Base-by-base conservation (phyloP, 441 rosid genomes). In the Raphanus hybrid region DNA sequence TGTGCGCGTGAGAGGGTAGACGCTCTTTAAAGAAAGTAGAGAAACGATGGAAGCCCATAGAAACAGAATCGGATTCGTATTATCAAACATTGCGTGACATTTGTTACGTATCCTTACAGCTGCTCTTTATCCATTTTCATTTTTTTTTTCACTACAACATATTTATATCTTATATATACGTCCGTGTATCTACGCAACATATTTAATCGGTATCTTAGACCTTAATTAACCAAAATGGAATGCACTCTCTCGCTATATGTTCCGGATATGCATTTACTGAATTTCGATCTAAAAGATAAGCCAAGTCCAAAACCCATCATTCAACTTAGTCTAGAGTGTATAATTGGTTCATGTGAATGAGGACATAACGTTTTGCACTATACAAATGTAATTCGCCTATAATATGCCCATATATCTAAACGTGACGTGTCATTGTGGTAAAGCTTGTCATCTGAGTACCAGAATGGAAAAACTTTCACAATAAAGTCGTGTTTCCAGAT, bases 21-120 rank as follows among this genome's bases (percentile, higher is more conserved):
- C 77, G 73, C 61, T 32, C 59, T 11, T 72, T 34, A 59, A 65
- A 77, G 67, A 11, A 20, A 77, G 55, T 4, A 57, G 62, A 77
- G 73, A 73, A 61, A 59, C 23, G 73, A 63, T 80, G 74, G 76
- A 65, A 66, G 63, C 69, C 75, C 80, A 67, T 75, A 80, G 80
- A 69, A 57, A 66, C 52, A 68, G 81, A 78, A 78, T 78, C 70
- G 32, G 74, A 78, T 78, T 78, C 81, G 78, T 78, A 73, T 73
- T 37, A 37, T 73, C 60, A 3, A 52, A 66, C 57, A 39, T 64
- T 62, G 39, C 78, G 50, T 68, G 81, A 78, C 78, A 78, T 67
- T 73, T 78, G 74, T 73, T 78, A 52, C 74, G 69, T 72, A 66
- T 67, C 70, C 77, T 67, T 78, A 78, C 77, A 67, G 14, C 69